Conservation (phyloP, 208 protist species). For the Leishmania major region DNA sequence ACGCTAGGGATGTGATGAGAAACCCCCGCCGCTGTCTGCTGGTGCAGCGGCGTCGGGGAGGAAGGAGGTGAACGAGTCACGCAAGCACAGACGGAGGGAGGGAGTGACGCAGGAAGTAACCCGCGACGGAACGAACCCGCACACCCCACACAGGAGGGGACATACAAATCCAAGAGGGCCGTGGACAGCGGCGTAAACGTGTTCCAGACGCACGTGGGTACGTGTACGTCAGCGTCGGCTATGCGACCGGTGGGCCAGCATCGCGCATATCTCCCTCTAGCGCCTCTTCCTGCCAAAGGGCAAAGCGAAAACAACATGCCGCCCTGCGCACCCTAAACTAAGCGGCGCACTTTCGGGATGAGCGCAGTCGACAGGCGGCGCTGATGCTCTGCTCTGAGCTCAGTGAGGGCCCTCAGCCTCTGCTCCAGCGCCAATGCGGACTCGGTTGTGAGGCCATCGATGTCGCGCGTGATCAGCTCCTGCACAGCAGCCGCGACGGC, state of each 20-base stretch:
- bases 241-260: not conserved
- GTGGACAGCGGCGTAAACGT: not conserved
- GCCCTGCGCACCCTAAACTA: slow-evolving; percentile 1
- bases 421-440: slow-evolving; percentile 36
- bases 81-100: not conserved
- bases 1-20: not conserved
- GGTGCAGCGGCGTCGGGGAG: not conserved
- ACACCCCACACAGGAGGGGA: not conserved
- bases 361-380: slow-evolving; percentile 46
- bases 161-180: not conserved
- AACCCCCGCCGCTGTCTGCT: not conserved
- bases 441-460: slow-evolving; percentile 29
- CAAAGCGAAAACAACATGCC: not conserved
- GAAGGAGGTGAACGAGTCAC: not conserved
- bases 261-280: not conserved
- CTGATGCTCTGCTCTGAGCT: slow-evolving; percentile 62
- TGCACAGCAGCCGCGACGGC: slow-evolving; percentile 64
- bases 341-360: slow-evolving; percentile 58
- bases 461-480: slow-evolving; percentile 57
- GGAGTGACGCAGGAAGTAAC: not conserved
- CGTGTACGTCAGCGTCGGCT: not conserved
- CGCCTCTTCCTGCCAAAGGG: not conserved
- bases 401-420: slow-evolving; percentile 44
- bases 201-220: not conserved
- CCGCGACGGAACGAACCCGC: not conserved